Base-by-base conservation (phyloP, 2,329 filamentous ascomycete species). In the Cercospora zeae-maydis region DNA sequence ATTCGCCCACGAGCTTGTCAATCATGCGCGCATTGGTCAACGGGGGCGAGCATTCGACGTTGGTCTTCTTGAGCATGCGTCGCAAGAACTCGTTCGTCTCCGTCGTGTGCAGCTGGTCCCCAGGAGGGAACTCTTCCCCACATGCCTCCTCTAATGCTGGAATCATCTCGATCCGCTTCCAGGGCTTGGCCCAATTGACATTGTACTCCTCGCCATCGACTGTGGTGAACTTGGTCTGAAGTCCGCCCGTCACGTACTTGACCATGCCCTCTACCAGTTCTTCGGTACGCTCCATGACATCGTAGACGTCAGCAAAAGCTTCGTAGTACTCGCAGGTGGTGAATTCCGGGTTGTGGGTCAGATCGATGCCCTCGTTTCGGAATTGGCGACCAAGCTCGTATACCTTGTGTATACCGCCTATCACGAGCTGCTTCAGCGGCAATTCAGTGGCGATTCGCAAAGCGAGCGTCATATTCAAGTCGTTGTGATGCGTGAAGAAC, bases 291-390 rank as follows among this genome's bases (percentile, higher is more conserved):
- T 90, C 81, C 89, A 96, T 92, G 63, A 97, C 82, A 75, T 98
- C 95, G 77, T 96, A 90, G 70, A 96, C 86, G 78, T 96, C 92
- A 37, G 80, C 77, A 61, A 77, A 98, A 3, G 95, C 93, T 85
- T 90, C 88, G 80, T 99, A 99, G 80, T 98, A 98, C 78, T 99
- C 95, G 77, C 92, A 91, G 27, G 92, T 96, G 47, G 95, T 99
- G 82, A 99, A 99, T 77, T 99, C 95, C 39, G 91, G 95, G 82
- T 98, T 99, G 83, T 99, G 95, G 7, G 95, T 99, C 56, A 95
- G 82, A 76, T 96, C 92, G 67, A 92, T 89, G 63, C 90, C 88
- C 78, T 96, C 93, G 74, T 99, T 99, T 72, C 95, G 84, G 86
- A 99, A 99, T 76, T 96, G 92, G 69, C 92, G 89, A 68, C 95